Percentiles rank a stretch among this genome's conserved stretches.
These are phyloP conservation scores for Kalmusia sp. DNA, from an alignment of 2,329 filamentous ascomycete genomes.

Conservation along the genomic window DNA sequence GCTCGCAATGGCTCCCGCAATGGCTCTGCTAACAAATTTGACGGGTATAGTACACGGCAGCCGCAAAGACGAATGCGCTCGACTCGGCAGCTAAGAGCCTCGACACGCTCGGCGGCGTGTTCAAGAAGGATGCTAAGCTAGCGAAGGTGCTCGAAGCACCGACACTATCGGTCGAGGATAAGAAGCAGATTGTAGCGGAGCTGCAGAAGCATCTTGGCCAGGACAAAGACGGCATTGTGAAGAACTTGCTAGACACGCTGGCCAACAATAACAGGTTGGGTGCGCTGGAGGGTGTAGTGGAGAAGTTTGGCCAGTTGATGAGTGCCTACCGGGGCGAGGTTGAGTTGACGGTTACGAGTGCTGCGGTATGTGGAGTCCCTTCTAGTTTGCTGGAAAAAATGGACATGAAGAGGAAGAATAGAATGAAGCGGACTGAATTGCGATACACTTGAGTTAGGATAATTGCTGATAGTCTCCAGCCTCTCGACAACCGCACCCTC, in stretches of 20 bases:
- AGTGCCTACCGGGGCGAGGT: slow-evolving; percentile 90
- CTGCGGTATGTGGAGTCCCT: slow-evolving; percentile 68
- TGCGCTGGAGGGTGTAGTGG: slow-evolving; percentile 79
- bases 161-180: slow-evolving; percentile 79
- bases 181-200: slow-evolving; percentile 84
- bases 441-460: too few species aligned
- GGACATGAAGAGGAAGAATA: not conserved
- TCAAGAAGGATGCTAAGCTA: slow-evolving; percentile 87
- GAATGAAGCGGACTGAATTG: too few species aligned
- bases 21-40: slow-evolving; percentile 36
- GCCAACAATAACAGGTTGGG: slow-evolving; percentile 96
- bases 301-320: slow-evolving; percentile 89
- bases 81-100: slow-evolving; percentile 86
- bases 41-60: slow-evolving; percentile 83
- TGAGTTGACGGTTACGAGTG: slow-evolving; percentile 89
- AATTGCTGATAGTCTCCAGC: slow-evolving; percentile 54
- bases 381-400: too few species aligned
- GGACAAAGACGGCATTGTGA: slow-evolving; percentile 79
- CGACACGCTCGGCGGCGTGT: slow-evolving; percentile 70
- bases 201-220: slow-evolving; percentile 79
- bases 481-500: slow-evolving; percentile 87
- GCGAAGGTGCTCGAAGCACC: slow-evolving; percentile 77
- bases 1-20: slow-evolving; percentile 17
- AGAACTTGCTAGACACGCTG: slow-evolving; percentile 90
- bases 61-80: slow-evolving; percentile 84